Evolutionary conservation across 2,329 filamentous ascomycete species (phyloP), one percentile per base, ranked within the genome.

Genomic region (Akanthomyces uredinophilus): DNA sequence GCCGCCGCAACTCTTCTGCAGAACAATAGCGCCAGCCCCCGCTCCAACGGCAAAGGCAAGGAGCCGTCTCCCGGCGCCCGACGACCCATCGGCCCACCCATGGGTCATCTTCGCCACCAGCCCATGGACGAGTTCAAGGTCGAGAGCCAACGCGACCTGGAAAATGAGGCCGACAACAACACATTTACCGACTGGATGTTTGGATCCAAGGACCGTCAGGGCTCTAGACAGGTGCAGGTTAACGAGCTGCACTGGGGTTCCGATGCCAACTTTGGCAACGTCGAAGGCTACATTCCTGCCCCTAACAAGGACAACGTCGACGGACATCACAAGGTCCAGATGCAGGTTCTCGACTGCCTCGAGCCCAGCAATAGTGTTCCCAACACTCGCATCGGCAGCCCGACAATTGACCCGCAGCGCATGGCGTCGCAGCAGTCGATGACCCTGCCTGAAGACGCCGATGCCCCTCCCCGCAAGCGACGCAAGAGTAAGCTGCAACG

Each of bases 231-330:
- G 68, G 73, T 73, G 41, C 74, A 70, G 59, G 71, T 73, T 62
- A 64, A 78, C 68, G 79, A 82, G 58, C 78, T 89, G 50, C 83
- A 84, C 64, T 91, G 86, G 83, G 88, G 88, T 11, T 88, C 88
- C 1, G 88, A 91, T 71, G 72, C 80, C n/a, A 84, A 78, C 62
- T 91, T 91, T 70, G 80, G 77, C 64, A 73, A 75, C 24, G 71
- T 79, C 6, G 83, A 84, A 67, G 49, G 79, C n/a, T 91, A 87
- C 67, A 75, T 83, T 7, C 82, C 86, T 1, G 77, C 78, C 11
- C 78, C 81, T 7, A 75, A 80, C 63, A 81, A 83, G 66, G 85
- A 87, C 43, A 84, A 84, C 3, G 78, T 79, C 37, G 85, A 87
- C 63, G 79, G 81, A 14, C 73, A 87, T 37, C 80, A 83, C 43